These are phyloP conservation scores for Penicillium sp. DNA, from an alignment of 2,329 filamentous ascomycete genomes.

Conservation along the genomic window DNA sequence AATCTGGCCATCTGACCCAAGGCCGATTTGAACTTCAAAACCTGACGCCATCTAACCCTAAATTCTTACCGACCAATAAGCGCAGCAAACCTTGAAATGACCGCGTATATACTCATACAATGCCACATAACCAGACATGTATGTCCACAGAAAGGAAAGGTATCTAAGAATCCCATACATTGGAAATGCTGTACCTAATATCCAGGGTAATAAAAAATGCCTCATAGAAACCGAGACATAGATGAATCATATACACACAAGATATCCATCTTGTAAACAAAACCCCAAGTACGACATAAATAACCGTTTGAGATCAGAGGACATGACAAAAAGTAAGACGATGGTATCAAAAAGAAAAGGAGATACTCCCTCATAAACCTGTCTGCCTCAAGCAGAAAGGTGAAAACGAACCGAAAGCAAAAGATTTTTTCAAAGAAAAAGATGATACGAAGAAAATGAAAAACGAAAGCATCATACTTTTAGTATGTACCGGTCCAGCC, in stretches of 20 bases:
- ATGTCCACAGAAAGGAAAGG: neutral
- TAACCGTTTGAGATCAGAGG: neutral
- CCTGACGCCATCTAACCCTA: too few relatives aligned
- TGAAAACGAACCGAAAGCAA: neutral
- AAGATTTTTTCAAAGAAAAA: neutral
- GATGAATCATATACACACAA: conserved; percentile 4
- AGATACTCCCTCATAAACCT: neutral
- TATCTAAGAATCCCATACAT: neutral
- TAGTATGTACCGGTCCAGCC: neutral
- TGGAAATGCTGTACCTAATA: neutral
- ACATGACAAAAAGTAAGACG: conserved; percentile 3
- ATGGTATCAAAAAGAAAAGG: conserved; percentile 16
- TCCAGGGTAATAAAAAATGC: neutral
- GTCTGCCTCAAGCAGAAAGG: neutral
- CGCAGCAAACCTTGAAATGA: too few relatives aligned
- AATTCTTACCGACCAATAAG: too few relatives aligned
- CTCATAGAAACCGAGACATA: neutral
- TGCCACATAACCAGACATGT: neutral
- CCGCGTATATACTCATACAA: too few relatives aligned
- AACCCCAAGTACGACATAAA: neutral
- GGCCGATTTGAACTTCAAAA: neutral
- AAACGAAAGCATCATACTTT: conserved; percentile 2
- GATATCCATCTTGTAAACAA: neutral
- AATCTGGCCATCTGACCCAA: too few relatives aligned
- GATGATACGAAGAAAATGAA: neutral